A percentile compares a stretch with the other conserved stretches of the same genome.
These are phyloP conservation scores for Gossypium aridum DNA, from an alignment of 441 rosid genomes.

Conservation along the genomic window DNA sequence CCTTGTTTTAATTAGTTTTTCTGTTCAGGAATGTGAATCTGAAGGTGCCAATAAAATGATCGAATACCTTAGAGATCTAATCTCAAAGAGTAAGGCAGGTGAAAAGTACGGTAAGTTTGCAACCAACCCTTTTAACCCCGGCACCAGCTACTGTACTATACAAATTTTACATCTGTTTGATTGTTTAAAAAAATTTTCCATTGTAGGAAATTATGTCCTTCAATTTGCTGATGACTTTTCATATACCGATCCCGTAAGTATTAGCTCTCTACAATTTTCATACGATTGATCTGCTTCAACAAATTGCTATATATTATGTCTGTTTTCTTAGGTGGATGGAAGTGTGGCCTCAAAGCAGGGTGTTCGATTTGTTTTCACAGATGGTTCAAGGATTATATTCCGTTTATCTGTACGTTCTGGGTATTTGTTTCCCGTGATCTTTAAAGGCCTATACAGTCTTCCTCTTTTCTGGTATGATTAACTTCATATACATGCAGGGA, in stretches of 20 bases:
- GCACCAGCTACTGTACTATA: neutral
- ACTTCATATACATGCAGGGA: constrained; percentile 40
- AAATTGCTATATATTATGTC: neutral
- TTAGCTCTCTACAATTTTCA: constrained; percentile 2
- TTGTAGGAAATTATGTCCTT: constrained; percentile 62
- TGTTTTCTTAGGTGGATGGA: constrained; percentile 67
- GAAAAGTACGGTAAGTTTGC: constrained; percentile 58
- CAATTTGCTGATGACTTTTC: constrained; percentile 85
- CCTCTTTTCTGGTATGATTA: neutral
- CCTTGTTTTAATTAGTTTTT: constrained; percentile 3
- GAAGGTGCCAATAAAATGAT: constrained; percentile 89
- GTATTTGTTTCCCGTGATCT: neutral
- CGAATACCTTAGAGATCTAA: constrained; percentile 61
- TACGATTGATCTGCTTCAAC: neutral
- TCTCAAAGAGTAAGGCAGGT: constrained; percentile 65
- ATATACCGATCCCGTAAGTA: constrained; percentile 90
- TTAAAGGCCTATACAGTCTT: neutral
- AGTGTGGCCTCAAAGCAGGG: constrained; percentile 90
- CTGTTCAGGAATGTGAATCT: constrained; percentile 81
- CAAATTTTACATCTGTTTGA: constrained; percentile 8
- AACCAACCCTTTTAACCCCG: neutral
- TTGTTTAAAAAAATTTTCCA: constrained; percentile 9
- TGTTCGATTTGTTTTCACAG: constrained; percentile 79
- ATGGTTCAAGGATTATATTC: constrained; percentile 81
- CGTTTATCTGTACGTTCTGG: constrained; percentile 64